phyloP scores from a whole-genome alignment of 345 rosid species.

The Salix arbutifolia region DNA sequence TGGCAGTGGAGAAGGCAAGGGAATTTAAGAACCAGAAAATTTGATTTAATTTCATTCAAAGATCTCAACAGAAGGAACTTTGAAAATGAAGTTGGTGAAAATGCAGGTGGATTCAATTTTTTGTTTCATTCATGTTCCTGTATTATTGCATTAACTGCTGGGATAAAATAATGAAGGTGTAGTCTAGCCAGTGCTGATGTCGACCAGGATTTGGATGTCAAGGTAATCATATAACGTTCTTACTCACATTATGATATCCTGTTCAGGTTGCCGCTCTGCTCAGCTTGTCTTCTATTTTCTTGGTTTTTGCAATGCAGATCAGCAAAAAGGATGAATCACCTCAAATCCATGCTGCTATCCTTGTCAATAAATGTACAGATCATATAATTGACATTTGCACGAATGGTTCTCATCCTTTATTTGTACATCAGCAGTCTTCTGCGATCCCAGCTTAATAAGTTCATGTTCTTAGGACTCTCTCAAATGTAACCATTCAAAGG shows the following conservation, averaged over 20 bases:
- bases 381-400: no score
- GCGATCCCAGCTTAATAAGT: no score
- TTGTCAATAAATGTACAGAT: no score
- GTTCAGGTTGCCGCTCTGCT: neutral
- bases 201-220: constrained; percentile 38
- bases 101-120: neutral
- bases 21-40: constrained; percentile 16
- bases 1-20: constrained; percentile 26
- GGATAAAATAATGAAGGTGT: constrained; percentile 20
- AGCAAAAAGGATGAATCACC: constrained; percentile 43
- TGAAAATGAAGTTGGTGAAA: constrained; percentile 23
- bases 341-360: constrained; percentile 71
- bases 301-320: constrained; percentile 38
- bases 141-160: neutral
- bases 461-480: no score
- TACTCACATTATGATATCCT: neutral
- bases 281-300: constrained; percentile 11
- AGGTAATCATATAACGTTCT: constrained; percentile 34
- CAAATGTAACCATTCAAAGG: no score
- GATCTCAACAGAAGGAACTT: constrained; percentile 21
- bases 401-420: no score
- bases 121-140: neutral
- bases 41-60: constrained; percentile 19
- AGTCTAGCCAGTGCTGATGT: constrained; percentile 22
- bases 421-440: no score